Evolutionary conservation across 1,284 basidiomycete species (phyloP).

Genomic region (Xerocomus minutiporus): DNA sequence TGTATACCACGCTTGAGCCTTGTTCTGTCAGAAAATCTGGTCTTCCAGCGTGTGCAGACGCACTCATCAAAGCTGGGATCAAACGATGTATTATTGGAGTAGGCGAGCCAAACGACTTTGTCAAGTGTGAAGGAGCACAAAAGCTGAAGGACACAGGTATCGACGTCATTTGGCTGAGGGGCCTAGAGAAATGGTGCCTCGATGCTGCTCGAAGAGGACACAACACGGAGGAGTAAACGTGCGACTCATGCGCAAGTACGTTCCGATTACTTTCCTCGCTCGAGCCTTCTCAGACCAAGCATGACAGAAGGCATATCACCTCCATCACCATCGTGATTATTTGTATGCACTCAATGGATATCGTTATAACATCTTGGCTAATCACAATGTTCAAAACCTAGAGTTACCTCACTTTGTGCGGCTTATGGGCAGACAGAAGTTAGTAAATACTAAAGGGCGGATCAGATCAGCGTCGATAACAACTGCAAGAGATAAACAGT

Average conservation of each 20-base stretch:
- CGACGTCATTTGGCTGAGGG: conserved; percentile 70
- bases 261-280: neutral
- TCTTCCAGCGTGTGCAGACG: conserved; percentile 81
- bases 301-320: conserved; percentile 12
- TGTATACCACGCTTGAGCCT: conserved; percentile 97
- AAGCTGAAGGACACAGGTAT: conserved; percentile 74
- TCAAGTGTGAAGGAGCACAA: conserved; percentile 83
- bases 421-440: neutral
- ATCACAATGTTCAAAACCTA: too few relatives aligned
- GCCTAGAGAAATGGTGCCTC: conserved; percentile 73
- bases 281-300: conserved; percentile 6
- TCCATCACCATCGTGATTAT: neutral
- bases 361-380: neutral
- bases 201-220: conserved; percentile 64
- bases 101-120: conserved; percentile 92
- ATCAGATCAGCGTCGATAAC: too few relatives aligned
- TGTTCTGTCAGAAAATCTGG: conserved; percentile 91
- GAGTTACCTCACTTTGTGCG: too few relatives aligned
- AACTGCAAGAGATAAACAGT: too few relatives aligned
- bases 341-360: neutral
- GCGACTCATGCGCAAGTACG: conserved; percentile 5
- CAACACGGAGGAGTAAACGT: conserved; percentile 3
- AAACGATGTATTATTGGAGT: conserved; percentile 85
- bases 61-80: conserved; percentile 72
- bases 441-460: neutral